Evolutionary conservation across 495 filamentous ascomycete genomes (phyloP).

Genomic region (Penicillium bialowiezense): DNA sequence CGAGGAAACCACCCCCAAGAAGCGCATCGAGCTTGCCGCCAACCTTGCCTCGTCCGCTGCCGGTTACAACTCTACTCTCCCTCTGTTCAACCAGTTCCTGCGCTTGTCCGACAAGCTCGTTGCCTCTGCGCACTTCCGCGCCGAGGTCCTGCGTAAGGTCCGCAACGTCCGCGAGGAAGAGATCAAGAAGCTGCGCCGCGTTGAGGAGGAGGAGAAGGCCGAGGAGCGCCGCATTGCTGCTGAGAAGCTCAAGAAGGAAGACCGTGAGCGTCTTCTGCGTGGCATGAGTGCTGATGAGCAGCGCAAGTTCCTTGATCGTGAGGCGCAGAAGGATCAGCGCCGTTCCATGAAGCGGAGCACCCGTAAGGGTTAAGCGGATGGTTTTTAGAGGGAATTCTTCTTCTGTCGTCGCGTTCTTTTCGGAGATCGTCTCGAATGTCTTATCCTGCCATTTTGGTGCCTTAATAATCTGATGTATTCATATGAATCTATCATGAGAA

Average conservation of each 20-base stretch:
- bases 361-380: slow-evolving; percentile 32
- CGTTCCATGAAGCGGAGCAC: slow-evolving; percentile 70
- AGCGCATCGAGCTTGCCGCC: slow-evolving; percentile 78
- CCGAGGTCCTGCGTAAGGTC: slow-evolving; percentile 84
- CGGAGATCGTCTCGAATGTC: slow-evolving; percentile 13
- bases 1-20: slow-evolving; percentile 78
- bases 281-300: slow-evolving; percentile 89
- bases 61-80: slow-evolving; percentile 63
- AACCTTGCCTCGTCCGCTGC: slow-evolving; percentile 59
- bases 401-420: slow-evolving; percentile 8
- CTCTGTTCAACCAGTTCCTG: slow-evolving; percentile 79
- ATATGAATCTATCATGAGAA: slow-evolving; percentile 5
- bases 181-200: slow-evolving; percentile 72
- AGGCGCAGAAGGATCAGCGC: slow-evolving; percentile 77
- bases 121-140: slow-evolving; percentile 74
- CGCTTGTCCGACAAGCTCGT: slow-evolving; percentile 81
- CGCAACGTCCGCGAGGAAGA: slow-evolving; percentile 76
- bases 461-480: slow-evolving; percentile 26
- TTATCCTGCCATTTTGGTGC: slow-evolving; percentile 26
- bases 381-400: slow-evolving; percentile 15
- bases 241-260: slow-evolving; percentile 87
- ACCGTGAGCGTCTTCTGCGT: slow-evolving; percentile 80
- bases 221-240: slow-evolving; percentile 77
- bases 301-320: slow-evolving; percentile 90
- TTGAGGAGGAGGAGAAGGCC: slow-evolving; percentile 87